Evolutionary conservation across 192 early-diverging fungal genomes (phyloP), one percentile per base, ranked within the genome.

Genomic region (Linnemannia schmuckeri): DNA sequence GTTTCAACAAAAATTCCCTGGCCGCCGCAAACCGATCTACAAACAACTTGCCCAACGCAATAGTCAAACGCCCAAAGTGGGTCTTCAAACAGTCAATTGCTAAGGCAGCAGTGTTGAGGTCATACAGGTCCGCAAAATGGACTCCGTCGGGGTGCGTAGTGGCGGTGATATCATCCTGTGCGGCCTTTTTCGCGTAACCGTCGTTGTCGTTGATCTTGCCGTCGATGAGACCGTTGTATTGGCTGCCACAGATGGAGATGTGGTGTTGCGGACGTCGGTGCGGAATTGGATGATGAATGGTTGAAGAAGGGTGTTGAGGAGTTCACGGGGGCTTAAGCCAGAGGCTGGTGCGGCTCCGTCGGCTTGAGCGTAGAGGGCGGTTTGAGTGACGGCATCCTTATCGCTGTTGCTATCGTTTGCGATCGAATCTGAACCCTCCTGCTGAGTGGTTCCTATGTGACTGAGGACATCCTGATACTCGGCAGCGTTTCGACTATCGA

Each of bases 201-300:
- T 75, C 80, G 33, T 20, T 70, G 0, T 73, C 73, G 27, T 75
- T 18, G 24, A 75, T 73, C 46, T 22, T 33, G n/a, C 72, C 71
- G 41, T 69, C 80, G 24, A 68, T 74, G 33, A 33, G 13, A 1
- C 61, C 61, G 24, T 66, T 30, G 10, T 66, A 30, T 66, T 75
- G 20, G 15, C 75, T 66, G 3, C 44, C 18, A 12, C 81, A 76
- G 10, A 76, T 33, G 68, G 49, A 82, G 40, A 76, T 55, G 10
- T 9, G 13, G 47, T 46, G 38, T 72, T 76, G 22, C 75, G 75
- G 33, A 76, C 71, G 40, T 76, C 75, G 47, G 73, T 40, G 17
- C 52, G 74, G 30, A 82, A 6, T 35, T 71, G 68, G 7, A 55
- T 38, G 30, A 82, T 55, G 73, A 71, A 20, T 5, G 81, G 75